Percentiles rank a stretch among this genome's conserved stretches.
These are phyloP conservation scores for Puccinia triticina DNA, from an alignment of 1,284 basidiomycete species.

Conservation along the genomic window DNA sequence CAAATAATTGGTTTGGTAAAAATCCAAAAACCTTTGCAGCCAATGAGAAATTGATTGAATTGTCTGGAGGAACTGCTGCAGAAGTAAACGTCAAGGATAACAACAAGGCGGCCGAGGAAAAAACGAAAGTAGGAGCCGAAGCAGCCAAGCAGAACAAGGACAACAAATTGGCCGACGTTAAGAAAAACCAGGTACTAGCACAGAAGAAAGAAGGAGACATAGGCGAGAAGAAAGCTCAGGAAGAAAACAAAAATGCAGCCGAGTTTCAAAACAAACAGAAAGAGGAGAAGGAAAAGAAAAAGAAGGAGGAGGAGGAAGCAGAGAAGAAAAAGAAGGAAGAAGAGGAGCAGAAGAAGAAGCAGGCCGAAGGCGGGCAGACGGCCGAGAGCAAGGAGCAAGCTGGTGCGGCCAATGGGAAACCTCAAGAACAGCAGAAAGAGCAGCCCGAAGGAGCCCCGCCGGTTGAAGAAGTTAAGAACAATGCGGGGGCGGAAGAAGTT, in stretches of 20 bases:
- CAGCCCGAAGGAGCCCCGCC: not conserved
- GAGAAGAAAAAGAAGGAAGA: slow-evolving; percentile 1
- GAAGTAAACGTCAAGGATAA: slow-evolving; percentile 15
- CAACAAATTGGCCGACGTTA: not conserved
- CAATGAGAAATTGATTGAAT: slow-evolving; percentile 20
- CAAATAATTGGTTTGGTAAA: not conserved
- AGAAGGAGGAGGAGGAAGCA: not conserved
- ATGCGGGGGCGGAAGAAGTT: no score
- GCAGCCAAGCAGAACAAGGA: not conserved
- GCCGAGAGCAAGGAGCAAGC: not conserved
- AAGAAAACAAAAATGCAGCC: slow-evolving; percentile 2
- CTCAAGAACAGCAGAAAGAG: not conserved
- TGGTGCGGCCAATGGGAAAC: not conserved
- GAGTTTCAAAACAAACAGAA: slow-evolving; percentile 13
- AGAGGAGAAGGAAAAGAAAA: slow-evolving; percentile 12
- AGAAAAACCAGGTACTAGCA: not conserved
- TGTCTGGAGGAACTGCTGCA: slow-evolving; percentile 12
- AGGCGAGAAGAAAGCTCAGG: not conserved
- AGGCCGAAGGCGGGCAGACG: not conserved
- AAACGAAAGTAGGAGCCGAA: not conserved
- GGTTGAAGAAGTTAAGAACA: not conserved
- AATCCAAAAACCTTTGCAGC: not conserved
- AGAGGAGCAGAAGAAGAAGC: not conserved
- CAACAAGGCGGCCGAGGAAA: not conserved
- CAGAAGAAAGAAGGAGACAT: not conserved